Percentiles rank a stretch among this genome's conserved stretches.
These are phyloP conservation scores for Drechslerella stenobrocha DNA, from an alignment of 2,329 filamentous ascomycete species.

Conservation along the genomic window DNA sequence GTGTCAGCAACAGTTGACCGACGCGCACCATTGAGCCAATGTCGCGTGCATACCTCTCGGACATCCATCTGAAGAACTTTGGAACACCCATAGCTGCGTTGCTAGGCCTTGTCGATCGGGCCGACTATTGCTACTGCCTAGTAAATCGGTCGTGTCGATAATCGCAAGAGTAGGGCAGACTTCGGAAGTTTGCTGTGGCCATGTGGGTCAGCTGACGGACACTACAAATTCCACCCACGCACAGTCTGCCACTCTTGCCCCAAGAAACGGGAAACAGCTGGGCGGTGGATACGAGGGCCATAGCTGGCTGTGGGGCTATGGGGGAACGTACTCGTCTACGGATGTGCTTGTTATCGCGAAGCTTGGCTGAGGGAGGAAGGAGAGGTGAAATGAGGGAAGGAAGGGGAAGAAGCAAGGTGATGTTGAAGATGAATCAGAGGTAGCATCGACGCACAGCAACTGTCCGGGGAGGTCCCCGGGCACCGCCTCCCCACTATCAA, in stretches of 20 bases:
- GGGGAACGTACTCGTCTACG: conserved; percentile 20
- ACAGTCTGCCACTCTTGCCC: not conserved
- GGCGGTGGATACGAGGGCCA: not conserved
- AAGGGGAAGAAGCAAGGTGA: not conserved
- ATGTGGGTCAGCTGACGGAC: conserved; percentile 44
- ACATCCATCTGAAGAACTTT: conserved; percentile 99
- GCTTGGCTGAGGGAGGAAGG: conserved; percentile 28
- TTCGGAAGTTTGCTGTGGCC: conserved; percentile 46
- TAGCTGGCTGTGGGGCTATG: not conserved
- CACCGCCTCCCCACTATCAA: conserved; percentile 14
- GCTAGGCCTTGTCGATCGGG: conserved; percentile 32
- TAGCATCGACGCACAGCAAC: not conserved
- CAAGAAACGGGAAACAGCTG: not conserved
- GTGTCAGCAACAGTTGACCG: not conserved
- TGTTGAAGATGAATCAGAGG: conserved; percentile 13
- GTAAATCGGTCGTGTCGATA: conserved; percentile 15
- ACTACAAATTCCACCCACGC: not conserved
- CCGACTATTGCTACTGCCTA: conserved; percentile 20
- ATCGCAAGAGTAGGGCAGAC: conserved; percentile 13
- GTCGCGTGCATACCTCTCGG: conserved; percentile 67
- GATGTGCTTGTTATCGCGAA: conserved; percentile 42
- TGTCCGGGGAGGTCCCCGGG: not conserved
- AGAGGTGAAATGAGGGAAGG: conserved; percentile 15
- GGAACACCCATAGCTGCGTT: conserved; percentile 68
- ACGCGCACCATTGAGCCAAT: not conserved